These are phyloP conservation scores for Pterocarpus santalinus DNA, from an alignment of 306 rosid genomes.

Conservation along the genomic window DNA sequence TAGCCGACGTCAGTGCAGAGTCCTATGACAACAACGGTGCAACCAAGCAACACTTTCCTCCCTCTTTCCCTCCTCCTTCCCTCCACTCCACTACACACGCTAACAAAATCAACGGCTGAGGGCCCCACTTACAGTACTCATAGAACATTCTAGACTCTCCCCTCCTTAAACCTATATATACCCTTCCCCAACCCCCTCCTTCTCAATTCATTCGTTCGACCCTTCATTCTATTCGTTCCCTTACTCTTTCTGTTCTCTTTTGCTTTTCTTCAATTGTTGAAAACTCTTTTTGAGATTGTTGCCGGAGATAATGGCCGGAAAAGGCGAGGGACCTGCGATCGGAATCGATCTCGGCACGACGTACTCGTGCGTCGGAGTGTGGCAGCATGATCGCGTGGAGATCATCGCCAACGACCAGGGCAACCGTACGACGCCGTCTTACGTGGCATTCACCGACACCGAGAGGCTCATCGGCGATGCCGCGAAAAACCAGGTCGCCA, in stretches of 20 bases:
- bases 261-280: not conserved
- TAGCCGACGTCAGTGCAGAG: not conserved
- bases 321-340: constrained; percentile 85
- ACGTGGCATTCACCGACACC: constrained; percentile 76
- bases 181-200: no score
- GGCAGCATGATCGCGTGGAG: constrained; percentile 88
- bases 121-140: not conserved
- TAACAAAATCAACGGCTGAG: constrained; percentile 18
- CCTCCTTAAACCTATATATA: constrained; percentile 37
- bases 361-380: constrained; percentile 84
- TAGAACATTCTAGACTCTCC: constrained; percentile 64
- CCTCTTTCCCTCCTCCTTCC: not conserved
- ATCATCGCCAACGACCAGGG: constrained; percentile 91
- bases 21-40: not conserved
- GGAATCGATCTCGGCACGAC: constrained; percentile 89
- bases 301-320: constrained; percentile 62
- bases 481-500: constrained; percentile 90
- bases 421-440: constrained; percentile 81
- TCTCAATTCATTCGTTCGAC: not conserved
- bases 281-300: not conserved
- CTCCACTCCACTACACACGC: not conserved
- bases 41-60: not conserved
- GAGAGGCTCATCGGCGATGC: constrained; percentile 86
- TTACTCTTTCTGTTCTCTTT: not conserved
- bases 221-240: not conserved